Base-by-base conservation (phyloP, 495 filamentous ascomycete species). In the Aspergillus baeticus region DNA sequence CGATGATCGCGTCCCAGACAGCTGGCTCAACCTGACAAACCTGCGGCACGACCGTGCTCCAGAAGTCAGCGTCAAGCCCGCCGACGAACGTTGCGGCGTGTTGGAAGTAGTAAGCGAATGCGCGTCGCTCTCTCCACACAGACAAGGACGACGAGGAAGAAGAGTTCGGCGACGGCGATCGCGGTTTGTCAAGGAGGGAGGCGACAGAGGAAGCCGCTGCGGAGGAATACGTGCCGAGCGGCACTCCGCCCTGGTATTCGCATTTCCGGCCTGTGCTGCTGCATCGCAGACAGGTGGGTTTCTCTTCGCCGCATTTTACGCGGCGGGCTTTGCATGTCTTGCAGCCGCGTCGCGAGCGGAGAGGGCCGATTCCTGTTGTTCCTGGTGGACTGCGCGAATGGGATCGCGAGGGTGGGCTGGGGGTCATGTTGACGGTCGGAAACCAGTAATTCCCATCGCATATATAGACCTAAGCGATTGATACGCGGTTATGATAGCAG, bases 241-340 rank as follows among this genome's bases (percentile, higher is more conserved):
- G 26, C 8, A 8, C 26, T 29, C 8, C 26, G 26, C 26, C 4
- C 11, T 68, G 52, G 49, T 75, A 77, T 41, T 78, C 74, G 58
- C 77, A 79, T 36, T 76, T 77, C 23, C 77, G 75, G 38, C 78
- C 78, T n/a, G 78, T 79, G 26, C 65, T 76, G 20, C 65, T 77
- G 59, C 78, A 82, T 51, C 72, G 70, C 1, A 68, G 10, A 61
- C 76, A 79, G 7, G 55, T 38, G 0, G 82, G 83, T 62, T 78
- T 81, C 49, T 70, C 68, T 57, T 85, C 80, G 41, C 81, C 82
- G 54, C 82, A 85, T 58, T 84, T 85, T 29, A 85, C 74, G 49
- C 72, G 75, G 51, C 83, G 75, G 26, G 71, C 70, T 69, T 73
- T 76, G 71, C 72, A 76, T 10, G 71, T 74, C 58, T 64, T 74